A percentile compares a stretch with the other conserved stretches of the same genome.
Conservation (phyloP, 2,329 filamentous ascomycete species). For the Aureobasidium uvarum region DNA sequence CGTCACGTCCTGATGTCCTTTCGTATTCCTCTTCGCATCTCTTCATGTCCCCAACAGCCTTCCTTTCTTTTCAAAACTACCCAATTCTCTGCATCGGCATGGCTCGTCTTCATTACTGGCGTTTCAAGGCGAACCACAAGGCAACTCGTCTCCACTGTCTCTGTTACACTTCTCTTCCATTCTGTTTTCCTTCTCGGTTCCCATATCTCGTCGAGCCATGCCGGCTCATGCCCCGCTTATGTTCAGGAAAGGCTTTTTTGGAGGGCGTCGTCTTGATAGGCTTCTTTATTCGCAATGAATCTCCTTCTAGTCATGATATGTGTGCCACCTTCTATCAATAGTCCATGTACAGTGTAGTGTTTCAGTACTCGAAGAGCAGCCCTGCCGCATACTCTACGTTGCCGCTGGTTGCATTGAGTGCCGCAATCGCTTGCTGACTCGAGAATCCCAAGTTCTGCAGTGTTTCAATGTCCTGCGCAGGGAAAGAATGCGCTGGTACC, state of each 20-base stretch:
- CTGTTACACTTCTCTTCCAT: constrained; percentile 19
- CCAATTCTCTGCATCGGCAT: constrained; percentile 23
- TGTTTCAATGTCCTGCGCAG: constrained; percentile 44
- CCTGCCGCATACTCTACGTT: constrained; percentile 52
- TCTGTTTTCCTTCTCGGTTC: not conserved
- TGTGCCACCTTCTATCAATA: not conserved
- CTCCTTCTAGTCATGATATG: constrained; percentile 16
- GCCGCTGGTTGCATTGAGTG: constrained; percentile 50
- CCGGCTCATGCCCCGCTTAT: constrained; percentile 15
- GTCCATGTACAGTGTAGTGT: not conserved
- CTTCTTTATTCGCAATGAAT: constrained; percentile 21
- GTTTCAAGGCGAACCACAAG: constrained; percentile 9
- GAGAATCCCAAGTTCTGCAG: constrained; percentile 49
- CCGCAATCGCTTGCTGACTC: constrained; percentile 48
- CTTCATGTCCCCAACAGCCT: constrained; percentile 14
- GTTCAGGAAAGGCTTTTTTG: constrained; percentile 24
- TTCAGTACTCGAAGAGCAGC: constrained; percentile 46
- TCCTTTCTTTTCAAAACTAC: constrained; percentile 8
- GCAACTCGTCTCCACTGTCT: not conserved
- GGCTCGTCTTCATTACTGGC: constrained; percentile 13
- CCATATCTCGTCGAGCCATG: constrained; percentile 11
- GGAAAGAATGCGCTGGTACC: constrained; percentile 41
- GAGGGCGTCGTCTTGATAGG: constrained; percentile 17
- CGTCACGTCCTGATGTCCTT: constrained; percentile 20
- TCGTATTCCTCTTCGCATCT: constrained; percentile 18